Conservation (phyloP, 2,329 filamentous ascomycete species). For the Phialocephala sp. region DNA sequence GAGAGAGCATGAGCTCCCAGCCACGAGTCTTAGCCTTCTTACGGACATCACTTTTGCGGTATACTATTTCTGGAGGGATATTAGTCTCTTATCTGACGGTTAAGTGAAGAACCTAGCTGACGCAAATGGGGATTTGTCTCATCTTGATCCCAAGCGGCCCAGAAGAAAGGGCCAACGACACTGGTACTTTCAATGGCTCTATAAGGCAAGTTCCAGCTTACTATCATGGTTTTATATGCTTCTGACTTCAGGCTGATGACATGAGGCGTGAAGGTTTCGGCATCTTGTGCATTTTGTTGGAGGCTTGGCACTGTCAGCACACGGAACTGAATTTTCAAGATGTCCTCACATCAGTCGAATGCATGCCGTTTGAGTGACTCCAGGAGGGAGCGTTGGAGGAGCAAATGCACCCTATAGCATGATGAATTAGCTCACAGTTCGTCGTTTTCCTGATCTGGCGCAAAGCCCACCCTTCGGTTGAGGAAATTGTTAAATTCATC, state of each 20-base stretch:
- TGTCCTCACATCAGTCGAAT: conserved; percentile 34
- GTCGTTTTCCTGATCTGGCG: conserved; percentile 22
- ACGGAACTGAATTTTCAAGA: conserved; percentile 9
- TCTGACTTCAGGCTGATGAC: conserved; percentile 58
- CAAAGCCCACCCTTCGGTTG: conserved; percentile 37
- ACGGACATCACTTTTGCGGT: conserved; percentile 68
- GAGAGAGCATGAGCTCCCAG: conserved; percentile 68
- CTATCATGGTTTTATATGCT: conserved; percentile 62
- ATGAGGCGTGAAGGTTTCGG: conserved; percentile 63
- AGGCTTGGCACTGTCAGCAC: conserved; percentile 29
- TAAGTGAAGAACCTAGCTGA: conserved; percentile 44
- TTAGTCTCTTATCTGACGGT: conserved; percentile 13
- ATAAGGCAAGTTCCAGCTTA: conserved; percentile 58
- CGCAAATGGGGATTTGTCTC: conserved; percentile 62
- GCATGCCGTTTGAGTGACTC: conserved; percentile 32
- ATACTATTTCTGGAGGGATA: conserved; percentile 58
- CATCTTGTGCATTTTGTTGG: conserved; percentile 53
- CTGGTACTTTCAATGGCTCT: conserved; percentile 65
- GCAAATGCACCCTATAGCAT: conserved; percentile 37
- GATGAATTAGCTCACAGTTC: neutral
- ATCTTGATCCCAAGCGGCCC: conserved; percentile 62
- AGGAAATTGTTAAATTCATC: conserved; percentile 45
- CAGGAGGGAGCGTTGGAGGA: conserved; percentile 34
- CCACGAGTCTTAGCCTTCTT: conserved; percentile 68
- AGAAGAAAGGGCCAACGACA: conserved; percentile 68